Percentiles rank a stretch among this genome's conserved stretches.
Evolutionary conservation across 2,329 filamentous ascomycete species (phyloP).

Genomic region (Lecanicillium sp.): DNA sequence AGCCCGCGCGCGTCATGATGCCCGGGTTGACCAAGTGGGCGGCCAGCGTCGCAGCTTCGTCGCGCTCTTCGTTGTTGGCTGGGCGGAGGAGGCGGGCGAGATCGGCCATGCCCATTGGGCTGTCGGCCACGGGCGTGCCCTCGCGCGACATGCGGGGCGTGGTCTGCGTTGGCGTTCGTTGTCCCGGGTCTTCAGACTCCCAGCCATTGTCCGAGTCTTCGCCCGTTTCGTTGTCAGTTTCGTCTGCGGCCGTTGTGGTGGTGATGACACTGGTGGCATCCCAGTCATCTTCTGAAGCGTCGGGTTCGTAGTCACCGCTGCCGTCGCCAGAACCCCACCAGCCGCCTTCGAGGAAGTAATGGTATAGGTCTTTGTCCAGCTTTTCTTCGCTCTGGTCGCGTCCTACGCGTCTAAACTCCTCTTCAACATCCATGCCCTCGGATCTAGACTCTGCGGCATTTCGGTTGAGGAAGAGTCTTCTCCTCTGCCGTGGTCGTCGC

Average conservation of each 20-base stretch:
- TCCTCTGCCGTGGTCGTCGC: background rate
- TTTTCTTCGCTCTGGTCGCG: slow-evolving; percentile 48
- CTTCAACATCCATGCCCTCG: slow-evolving; percentile 71
- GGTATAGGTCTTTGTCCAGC: slow-evolving; percentile 69
- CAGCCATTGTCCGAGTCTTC: slow-evolving; percentile 15
- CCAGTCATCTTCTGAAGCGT: slow-evolving; percentile 47
- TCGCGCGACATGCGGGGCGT: slow-evolving; percentile 42
- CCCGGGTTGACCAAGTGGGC: slow-evolving; percentile 65
- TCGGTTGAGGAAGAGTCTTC: slow-evolving; percentile 25
- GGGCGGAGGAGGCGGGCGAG: slow-evolving; percentile 80
- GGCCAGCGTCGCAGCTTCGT: slow-evolving; percentile 74
- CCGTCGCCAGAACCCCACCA: slow-evolving; percentile 78
- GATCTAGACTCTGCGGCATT: slow-evolving; percentile 48
- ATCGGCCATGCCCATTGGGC: slow-evolving; percentile 56
- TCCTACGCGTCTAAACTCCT: slow-evolving; percentile 58
- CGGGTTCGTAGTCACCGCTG: slow-evolving; percentile 68
- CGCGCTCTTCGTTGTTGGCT: slow-evolving; percentile 64
- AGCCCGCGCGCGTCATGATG: slow-evolving; percentile 77
- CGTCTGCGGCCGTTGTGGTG: slow-evolving; percentile 20
- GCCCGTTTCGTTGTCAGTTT: slow-evolving; percentile 22
- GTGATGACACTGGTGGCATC: slow-evolving; percentile 81
- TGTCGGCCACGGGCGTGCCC: slow-evolving; percentile 52
- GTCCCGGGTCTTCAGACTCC: slow-evolving; percentile 39
- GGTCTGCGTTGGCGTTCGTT: slow-evolving; percentile 66
- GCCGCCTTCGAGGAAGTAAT: slow-evolving; percentile 76